Evolutionary conservation across 176 grass and related monocot genomes (phyloP), one percentile per base, ranked within the genome.

Genomic region (Bonia amplexicaulis): DNA sequence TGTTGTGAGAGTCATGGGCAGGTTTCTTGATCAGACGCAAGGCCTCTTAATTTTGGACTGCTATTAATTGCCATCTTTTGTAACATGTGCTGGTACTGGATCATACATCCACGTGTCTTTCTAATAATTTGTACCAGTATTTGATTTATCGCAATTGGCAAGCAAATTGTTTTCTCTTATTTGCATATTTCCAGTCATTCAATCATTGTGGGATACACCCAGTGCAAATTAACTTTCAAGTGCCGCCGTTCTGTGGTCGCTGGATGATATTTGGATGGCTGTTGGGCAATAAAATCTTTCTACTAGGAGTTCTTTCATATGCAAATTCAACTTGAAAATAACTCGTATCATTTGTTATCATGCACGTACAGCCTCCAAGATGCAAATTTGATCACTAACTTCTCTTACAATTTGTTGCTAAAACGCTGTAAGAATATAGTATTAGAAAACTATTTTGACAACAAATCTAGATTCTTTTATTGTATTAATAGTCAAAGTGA

Each of bases 51-150:
- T 86, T 86, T 59, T 87, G 74, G 19, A 29, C 45, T 79, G 40
- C 15, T 82, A 73, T 66, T 76, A 72, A 17, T 37, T 86, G 68
- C 48, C 67, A 29, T 79, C 57, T 86, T 86, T 90, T 90, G 79
- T 71, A 90, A 71, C 78, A 25, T 67, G 20, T 29, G 16, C 15
- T 33, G 64, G 44, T 53, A 41, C 45, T 90, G 71, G 65, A 69
- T 65, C 84, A 44, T 71, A n/a, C 14, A 75, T 75, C 70, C 83
- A 86, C 20, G 53, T 64, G n/a, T 10, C 47, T 71, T 35, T 49
- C 37, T 13, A 86, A 86, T 90, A 90, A 90, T 65, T 55, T 89
- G 59, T 80, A 54, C 19, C 77, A 6, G 5, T 23, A 71, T 71
- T 61, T 66, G 69, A 58, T 31, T 80, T 47, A 63, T 64, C 25